Evolutionary conservation across 192 early-diverging fungal genomes (phyloP).

Genomic region (Kappamyces sp.): DNA sequence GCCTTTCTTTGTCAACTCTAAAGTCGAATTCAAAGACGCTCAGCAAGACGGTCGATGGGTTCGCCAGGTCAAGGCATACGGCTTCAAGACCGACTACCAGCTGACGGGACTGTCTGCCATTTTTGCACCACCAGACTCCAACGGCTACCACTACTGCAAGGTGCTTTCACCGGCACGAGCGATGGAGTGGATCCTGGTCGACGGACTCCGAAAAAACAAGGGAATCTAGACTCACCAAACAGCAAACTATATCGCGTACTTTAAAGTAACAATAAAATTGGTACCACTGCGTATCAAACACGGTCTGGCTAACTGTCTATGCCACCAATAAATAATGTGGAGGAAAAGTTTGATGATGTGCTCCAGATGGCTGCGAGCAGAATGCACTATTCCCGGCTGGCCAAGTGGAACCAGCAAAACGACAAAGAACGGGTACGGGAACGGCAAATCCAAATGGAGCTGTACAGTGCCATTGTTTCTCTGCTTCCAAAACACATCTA

Average conservation of each 20-base stretch:
- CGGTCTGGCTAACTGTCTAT: too few relatives aligned
- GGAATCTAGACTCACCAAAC: neutral
- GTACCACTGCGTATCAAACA: too few relatives aligned
- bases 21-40: slow-evolving; percentile 1
- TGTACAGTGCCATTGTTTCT: slow-evolving; percentile 3
- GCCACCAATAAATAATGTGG: too few relatives aligned
- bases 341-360: slow-evolving; percentile 10
- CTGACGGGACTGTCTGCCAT: slow-evolving; percentile 1
- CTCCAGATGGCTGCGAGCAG: neutral
- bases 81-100: slow-evolving; percentile 1
- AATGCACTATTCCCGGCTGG: neutral
- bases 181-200: slow-evolving; percentile 2
- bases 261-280: too few relatives aligned
- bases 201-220: slow-evolving; percentile 5
- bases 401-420: neutral
- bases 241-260: too few relatives aligned
- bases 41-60: neutral
- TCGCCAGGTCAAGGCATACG: neutral
- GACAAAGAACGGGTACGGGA: slow-evolving; percentile 1
- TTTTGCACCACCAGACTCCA: slow-evolving; percentile 9
- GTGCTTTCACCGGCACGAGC: slow-evolving; percentile 4
- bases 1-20: slow-evolving; percentile 5
- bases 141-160: slow-evolving; percentile 11
- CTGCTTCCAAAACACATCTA: slow-evolving; percentile 6
- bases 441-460: slow-evolving; percentile 11